phyloP scores from a whole-genome alignment of 176 grass and related monocot species.

The Cenchrus americanus region DNA sequence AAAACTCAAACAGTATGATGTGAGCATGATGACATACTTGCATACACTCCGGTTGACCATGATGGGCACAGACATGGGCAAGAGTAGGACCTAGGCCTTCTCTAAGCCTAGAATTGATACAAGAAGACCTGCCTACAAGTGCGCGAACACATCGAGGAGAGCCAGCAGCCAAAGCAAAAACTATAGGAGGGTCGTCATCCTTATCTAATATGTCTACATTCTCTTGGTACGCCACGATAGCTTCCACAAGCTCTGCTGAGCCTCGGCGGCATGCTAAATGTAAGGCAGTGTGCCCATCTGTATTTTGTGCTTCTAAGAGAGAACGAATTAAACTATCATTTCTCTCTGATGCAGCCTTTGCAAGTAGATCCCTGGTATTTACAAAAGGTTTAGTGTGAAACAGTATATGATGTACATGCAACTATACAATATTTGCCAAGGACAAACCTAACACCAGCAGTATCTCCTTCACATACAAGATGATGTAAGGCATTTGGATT shows the following conservation, averaged over 20 bases:
- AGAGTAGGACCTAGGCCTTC: slow-evolving; percentile 86
- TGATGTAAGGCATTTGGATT: slow-evolving; percentile 90
- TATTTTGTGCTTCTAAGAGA: slow-evolving; percentile 85
- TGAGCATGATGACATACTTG: slow-evolving; percentile 50
- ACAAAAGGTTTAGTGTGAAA: slow-evolving; percentile 34
- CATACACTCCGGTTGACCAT: slow-evolving; percentile 99
- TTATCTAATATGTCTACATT: slow-evolving; percentile 96
- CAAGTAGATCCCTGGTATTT: slow-evolving; percentile 75
- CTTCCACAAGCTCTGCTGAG: slow-evolving; percentile 83
- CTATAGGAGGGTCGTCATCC: slow-evolving; percentile 87
- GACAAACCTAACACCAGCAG: slow-evolving; percentile 71
- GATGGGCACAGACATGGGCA: slow-evolving; percentile 94
- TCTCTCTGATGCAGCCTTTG: slow-evolving; percentile 66
- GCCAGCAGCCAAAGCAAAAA: slow-evolving; percentile 93
- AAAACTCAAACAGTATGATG: slow-evolving; percentile 15
- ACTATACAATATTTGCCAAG: slow-evolving; percentile 21
- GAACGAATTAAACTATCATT: slow-evolving; percentile 68
- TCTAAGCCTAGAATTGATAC: slow-evolving; percentile 78
- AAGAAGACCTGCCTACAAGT: slow-evolving; percentile 75
- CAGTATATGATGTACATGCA: slow-evolving; percentile 14
- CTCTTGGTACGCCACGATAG: slow-evolving; percentile 86
- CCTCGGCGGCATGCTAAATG: slow-evolving; percentile 94
- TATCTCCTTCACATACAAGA: slow-evolving; percentile 86
- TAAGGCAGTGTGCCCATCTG: slow-evolving; percentile 85
- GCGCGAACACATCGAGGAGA: slow-evolving; percentile 83